Base-by-base conservation (phyloP, 2,329 filamentous ascomycete species). In the Venturiaceae sp. region DNA sequence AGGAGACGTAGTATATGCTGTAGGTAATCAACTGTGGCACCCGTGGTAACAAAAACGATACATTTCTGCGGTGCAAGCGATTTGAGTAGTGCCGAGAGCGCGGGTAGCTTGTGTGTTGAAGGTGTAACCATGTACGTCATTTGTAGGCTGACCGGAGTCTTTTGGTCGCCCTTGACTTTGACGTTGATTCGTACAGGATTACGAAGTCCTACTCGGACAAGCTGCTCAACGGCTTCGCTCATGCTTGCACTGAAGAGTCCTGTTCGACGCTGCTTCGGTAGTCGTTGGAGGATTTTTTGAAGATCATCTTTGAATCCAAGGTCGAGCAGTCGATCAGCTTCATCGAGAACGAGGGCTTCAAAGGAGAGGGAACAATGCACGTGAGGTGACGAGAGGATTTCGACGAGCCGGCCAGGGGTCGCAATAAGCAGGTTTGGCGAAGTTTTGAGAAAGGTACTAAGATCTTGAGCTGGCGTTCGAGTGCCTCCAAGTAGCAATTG, bases 181-280 rank as follows among this genome's bases (percentile, higher is more conserved):
- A 97, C 94, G 11, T 89, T 87, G 61, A 99, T 90, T 68, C 95
- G 95, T 66, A 96, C 92, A 0, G 94, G 94, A 71, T 99, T 97
- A 37, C 94, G 82, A 63, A 97, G 76, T 21, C 94, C 94, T 7
- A 96, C 90, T 36, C 92, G 83, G 56, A 99, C 91, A 58, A 99
- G 87, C 69, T 96, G 89, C 62, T 92, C 86, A 0, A 99, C 89
- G 1, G 94, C 94, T 68, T 97, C 94, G 65, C 88, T 94, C n/a
- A 99, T 88, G 66, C 88, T 95, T 13, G 94, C 94, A 67, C 90
- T 96, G 74, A 97, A 99, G 0, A 99, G 76, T 0, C 94, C 94
- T 0, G 94, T 99, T 53, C 94, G 82, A 55, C 94, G 81, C 70
- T 99, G 94, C 69, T 99, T 99, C 0, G 94, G 94, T 5, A 99